phyloP scores from a whole-genome alignment of 2,329 filamentous ascomycete species.

The Fusarium falciforme region DNA sequence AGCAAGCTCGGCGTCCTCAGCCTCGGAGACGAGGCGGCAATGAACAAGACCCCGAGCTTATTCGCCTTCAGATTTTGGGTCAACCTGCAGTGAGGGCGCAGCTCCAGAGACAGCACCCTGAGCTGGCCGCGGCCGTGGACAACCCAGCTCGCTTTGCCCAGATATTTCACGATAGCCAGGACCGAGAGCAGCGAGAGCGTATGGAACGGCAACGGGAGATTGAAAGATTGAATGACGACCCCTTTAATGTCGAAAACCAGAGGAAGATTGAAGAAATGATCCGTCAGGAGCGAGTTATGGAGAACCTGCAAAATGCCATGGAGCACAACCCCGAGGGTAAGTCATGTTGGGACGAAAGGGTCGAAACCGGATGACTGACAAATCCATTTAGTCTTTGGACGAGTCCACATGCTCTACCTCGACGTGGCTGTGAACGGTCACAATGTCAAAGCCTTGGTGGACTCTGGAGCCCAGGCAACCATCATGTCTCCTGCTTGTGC shows the following conservation, averaged over 20 bases:
- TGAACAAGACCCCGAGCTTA: conserved; percentile 78
- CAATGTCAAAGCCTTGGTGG: conserved; percentile 94
- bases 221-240: conserved; percentile 87
- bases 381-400: conserved; percentile 78
- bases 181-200: conserved; percentile 78
- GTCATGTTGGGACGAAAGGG: conserved; percentile 37
- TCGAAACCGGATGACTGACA: conserved; percentile 6
- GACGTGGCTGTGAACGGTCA: conserved; percentile 94
- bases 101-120: conserved; percentile 77
- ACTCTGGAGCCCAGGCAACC: conserved; percentile 96
- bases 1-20: conserved; percentile 48
- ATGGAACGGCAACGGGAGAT: conserved; percentile 85
- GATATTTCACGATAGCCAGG: conserved; percentile 74
- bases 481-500: conserved; percentile 98
- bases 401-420: conserved; percentile 96
- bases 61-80: conserved; percentile 84
- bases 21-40: conserved; percentile 48
- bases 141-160: conserved; percentile 82
- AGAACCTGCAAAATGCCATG: conserved; percentile 96
- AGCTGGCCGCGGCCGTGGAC: conserved; percentile 80
- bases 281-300: conserved; percentile 90
- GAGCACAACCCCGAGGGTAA: conserved; percentile 96
- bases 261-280: conserved; percentile 97
- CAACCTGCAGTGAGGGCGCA: conserved; percentile 79
- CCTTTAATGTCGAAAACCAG: conserved; percentile 93